phyloP scores from a whole-genome alignment of 1,284 basidiomycete species.

The Pseudozyma tsukubaensis region DNA sequence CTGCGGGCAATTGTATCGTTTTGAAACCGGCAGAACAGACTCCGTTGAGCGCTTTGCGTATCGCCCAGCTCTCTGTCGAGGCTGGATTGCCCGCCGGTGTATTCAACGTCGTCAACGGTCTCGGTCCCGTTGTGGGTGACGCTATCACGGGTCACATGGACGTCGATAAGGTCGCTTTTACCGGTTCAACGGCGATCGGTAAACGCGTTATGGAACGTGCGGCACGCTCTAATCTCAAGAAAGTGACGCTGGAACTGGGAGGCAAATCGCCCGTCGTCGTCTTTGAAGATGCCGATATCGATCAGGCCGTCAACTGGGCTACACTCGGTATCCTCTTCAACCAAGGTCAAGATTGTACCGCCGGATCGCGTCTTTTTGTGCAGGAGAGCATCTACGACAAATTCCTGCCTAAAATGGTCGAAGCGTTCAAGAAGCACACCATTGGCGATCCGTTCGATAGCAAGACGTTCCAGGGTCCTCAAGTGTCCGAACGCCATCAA shows the following conservation, averaged over 20 bases:
- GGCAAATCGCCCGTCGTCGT: constrained; percentile 86
- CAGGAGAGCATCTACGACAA: constrained; percentile 75
- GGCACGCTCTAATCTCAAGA: constrained; percentile 85
- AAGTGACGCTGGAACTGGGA: constrained; percentile 81
- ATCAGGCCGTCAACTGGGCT: constrained; percentile 72
- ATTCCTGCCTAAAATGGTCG: constrained; percentile 75
- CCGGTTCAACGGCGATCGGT: constrained; percentile 77
- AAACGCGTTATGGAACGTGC: constrained; percentile 80
- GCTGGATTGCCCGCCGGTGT: constrained; percentile 83
- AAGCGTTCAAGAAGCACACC: constrained; percentile 72
- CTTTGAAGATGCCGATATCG: constrained; percentile 74
- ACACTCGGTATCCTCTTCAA: constrained; percentile 84
- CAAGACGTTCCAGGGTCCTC: constrained; percentile 83
- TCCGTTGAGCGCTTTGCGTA: constrained; percentile 76
- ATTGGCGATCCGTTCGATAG: constrained; percentile 83
- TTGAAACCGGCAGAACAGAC: constrained; percentile 78
- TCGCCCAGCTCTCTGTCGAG: constrained; percentile 79
- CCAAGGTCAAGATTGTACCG: constrained; percentile 73
- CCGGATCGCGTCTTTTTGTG: constrained; percentile 80
- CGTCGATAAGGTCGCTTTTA: constrained; percentile 74
- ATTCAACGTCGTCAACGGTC: constrained; percentile 80
- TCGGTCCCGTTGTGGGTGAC: constrained; percentile 84
- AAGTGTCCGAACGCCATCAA: constrained; percentile 81
- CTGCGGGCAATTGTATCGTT: constrained; percentile 70
- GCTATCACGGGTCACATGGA: constrained; percentile 73